Conservation (phyloP, 176 grass and related monocot species). For the sorghum (Sorghum bicolor) region DNA sequence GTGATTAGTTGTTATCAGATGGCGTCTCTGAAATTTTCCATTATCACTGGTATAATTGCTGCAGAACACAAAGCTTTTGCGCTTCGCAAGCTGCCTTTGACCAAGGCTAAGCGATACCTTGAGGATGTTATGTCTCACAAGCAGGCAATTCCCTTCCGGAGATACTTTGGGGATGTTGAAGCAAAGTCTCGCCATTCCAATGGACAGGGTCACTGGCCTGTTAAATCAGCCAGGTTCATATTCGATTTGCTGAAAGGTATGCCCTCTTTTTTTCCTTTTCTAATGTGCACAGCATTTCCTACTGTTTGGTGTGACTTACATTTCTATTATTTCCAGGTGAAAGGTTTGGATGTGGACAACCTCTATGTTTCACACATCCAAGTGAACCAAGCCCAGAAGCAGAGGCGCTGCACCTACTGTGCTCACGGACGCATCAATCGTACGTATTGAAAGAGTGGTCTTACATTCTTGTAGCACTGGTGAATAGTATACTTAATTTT, state of each 20-base stretch:
- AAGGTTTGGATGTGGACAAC: constrained; percentile 66
- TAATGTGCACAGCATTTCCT: neutral
- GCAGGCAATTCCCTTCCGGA: constrained; percentile 86
- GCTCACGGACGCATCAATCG: constrained; percentile 66
- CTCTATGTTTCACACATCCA: constrained; percentile 67
- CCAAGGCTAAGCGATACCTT: constrained; percentile 87
- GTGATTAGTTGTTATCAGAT: neutral
- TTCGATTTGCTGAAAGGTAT: constrained; percentile 77
- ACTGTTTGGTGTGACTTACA: neutral
- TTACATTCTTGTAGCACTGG: neutral
- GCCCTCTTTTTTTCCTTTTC: neutral
- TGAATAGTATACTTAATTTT: neutral
- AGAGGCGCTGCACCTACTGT: constrained; percentile 61
- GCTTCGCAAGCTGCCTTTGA: constrained; percentile 53
- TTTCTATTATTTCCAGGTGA: constrained; percentile 33
- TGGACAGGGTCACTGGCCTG: constrained; percentile 80
- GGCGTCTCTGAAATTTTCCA: neutral
- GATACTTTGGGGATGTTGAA: constrained; percentile 81
- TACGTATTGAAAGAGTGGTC: constrained; percentile 19
- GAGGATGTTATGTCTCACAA: constrained; percentile 92
- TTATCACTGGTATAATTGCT: neutral
- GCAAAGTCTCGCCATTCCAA: constrained; percentile 72
- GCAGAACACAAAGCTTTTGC: constrained; percentile 79
- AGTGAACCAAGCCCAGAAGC: constrained; percentile 77
- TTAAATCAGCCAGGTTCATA: constrained; percentile 70